These are phyloP conservation scores for Aureobasidium melanogenum DNA, from an alignment of 2,329 filamentous ascomycete species.

Conservation along the genomic window DNA sequence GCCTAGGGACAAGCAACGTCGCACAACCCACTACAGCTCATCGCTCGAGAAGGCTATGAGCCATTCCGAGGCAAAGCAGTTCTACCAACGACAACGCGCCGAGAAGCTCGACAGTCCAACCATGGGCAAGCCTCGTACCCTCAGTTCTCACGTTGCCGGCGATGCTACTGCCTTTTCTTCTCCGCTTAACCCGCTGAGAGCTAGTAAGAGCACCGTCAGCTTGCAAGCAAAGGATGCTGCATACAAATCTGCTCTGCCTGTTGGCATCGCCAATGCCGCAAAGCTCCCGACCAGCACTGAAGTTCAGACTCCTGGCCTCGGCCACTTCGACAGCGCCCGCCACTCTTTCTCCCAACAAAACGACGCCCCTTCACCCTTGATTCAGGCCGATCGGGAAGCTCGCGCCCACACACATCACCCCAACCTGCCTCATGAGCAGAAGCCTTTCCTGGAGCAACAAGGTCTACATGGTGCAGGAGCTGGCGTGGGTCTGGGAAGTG, in stretches of 20 bases:
- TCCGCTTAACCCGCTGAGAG: constrained; percentile 35
- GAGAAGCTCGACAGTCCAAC: constrained; percentile 43
- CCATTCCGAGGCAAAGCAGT: constrained; percentile 87
- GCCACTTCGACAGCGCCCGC: constrained; percentile 19
- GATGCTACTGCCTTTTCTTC: constrained; percentile 28
- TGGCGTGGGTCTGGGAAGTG: constrained; percentile 52
- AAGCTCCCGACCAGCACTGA: constrained; percentile 23
- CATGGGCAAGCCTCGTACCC: constrained; percentile 33
- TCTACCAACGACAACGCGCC: constrained; percentile 82
- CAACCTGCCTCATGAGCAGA: constrained; percentile 45
- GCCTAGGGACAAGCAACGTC: constrained; percentile 46
- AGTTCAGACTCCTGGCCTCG: constrained; percentile 24
- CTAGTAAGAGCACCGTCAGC: constrained; percentile 28
- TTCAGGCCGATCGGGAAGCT: constrained; percentile 41
- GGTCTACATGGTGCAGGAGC: constrained; percentile 51
- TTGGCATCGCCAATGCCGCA: constrained; percentile 26
- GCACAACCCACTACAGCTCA: constrained; percentile 87
- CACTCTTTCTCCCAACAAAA: constrained; percentile 31
- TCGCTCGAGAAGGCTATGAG: constrained; percentile 90
- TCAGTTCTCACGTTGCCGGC: constrained; percentile 31
- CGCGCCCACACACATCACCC: constrained; percentile 44
- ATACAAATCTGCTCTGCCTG: constrained; percentile 27
- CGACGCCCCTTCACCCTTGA: constrained; percentile 26
- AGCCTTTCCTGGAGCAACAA: constrained; percentile 45
- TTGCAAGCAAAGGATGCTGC: constrained; percentile 13